Evolutionary conservation across 75 land plant genomes (phyloP).

Genomic region (Chamaecyparis obtusa): DNA sequence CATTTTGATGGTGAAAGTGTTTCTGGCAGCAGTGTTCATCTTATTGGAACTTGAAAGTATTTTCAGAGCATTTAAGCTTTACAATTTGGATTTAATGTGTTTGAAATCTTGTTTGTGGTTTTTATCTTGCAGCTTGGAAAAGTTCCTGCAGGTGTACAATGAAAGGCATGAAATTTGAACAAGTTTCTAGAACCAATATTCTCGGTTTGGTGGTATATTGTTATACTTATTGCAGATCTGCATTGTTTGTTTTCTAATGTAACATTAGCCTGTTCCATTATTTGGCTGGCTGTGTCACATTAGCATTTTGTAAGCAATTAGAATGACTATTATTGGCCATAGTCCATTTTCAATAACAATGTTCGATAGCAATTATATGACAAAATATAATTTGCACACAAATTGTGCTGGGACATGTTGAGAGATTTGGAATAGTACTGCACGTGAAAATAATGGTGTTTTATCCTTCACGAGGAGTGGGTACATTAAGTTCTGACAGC

Average conservation of each 20-base stretch:
- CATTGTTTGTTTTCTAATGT: background rate
- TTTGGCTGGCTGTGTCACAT: background rate
- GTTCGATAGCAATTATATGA: background rate
- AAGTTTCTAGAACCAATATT: background rate
- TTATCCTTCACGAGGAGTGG: background rate
- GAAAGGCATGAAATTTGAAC: background rate
- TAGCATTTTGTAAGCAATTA: background rate
- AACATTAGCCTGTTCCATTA: background rate
- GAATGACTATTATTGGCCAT: background rate
- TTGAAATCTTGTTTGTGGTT: background rate
- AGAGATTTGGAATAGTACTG: background rate
- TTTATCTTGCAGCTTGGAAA: slow-evolving; percentile 8
- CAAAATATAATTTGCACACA: background rate
- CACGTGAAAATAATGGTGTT: background rate
- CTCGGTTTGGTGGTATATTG: background rate
- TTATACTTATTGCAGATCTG: background rate
- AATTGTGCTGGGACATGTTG: background rate
- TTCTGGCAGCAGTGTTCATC: background rate
- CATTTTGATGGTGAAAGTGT: background rate
- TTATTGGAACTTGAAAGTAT: background rate
- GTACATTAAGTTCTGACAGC: background rate
- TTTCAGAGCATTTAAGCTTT: background rate
- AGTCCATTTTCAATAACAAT: background rate
- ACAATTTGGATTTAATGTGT: background rate
- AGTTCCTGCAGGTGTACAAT: slow-evolving; percentile 4